Evolutionary conservation across 2,329 filamentous ascomycete genomes (phyloP).

Genomic region (Magnaporthiopsis incrustans): DNA sequence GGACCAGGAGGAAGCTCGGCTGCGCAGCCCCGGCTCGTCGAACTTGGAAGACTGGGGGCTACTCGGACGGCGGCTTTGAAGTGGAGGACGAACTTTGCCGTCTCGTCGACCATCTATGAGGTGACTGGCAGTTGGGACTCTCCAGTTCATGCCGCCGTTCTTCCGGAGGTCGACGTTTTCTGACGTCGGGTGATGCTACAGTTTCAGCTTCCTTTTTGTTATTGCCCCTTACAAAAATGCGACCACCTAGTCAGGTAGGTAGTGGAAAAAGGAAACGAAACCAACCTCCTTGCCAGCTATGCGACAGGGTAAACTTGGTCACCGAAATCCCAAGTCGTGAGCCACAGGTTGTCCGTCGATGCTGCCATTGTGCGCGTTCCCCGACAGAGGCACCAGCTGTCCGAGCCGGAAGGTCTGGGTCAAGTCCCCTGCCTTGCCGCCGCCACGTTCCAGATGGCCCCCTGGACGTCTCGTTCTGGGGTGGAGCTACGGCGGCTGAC

Average conservation of each 20-base stretch:
- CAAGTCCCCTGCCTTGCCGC: slow-evolving; percentile 13
- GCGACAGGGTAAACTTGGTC: not conserved
- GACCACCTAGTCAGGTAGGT: too few relatives aligned
- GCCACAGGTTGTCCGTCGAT: slow-evolving; percentile 3
- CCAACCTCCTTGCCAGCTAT: not conserved
- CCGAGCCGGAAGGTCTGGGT: slow-evolving; percentile 11
- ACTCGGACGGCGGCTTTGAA: not conserved
- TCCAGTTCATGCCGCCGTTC: not conserved
- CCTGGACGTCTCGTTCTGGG: not conserved
- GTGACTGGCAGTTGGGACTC: not conserved
- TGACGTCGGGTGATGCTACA: not conserved
- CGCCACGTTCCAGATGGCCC: slow-evolving; percentile 1
- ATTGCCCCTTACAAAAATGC: too few relatives aligned
- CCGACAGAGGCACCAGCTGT: not conserved
- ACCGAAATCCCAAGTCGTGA: not conserved
- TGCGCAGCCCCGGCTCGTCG: not conserved
- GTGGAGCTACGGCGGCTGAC: too few relatives aligned
- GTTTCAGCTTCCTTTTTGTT: too few relatives aligned
- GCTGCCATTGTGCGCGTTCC: slow-evolving; percentile 1
- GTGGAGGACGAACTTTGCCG: not conserved
- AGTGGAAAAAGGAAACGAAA: not conserved
- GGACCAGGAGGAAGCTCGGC: slow-evolving; percentile 1
- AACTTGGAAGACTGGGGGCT: not conserved
- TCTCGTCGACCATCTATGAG: not conserved
- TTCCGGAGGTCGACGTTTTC: slow-evolving; percentile 1